A percentile compares a stretch with the other conserved stretches of the same genome.
These are phyloP conservation scores for Quercus wislizeni DNA, from an alignment of 306 rosid species.

Conservation along the genomic window DNA sequence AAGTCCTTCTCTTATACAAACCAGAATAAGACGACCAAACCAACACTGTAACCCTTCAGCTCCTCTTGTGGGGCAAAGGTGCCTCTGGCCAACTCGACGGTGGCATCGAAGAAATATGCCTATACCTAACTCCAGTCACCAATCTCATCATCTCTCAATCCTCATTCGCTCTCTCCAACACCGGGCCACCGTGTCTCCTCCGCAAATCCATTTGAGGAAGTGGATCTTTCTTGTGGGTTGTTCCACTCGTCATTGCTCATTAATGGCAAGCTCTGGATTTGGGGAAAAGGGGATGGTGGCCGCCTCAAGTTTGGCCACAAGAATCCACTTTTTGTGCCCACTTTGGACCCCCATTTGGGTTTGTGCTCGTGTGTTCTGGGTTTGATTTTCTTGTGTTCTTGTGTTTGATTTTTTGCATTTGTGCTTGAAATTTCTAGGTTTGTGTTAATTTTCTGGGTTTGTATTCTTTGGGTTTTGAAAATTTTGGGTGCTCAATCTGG, in stretches of 20 bases:
- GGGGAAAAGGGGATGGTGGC: conserved; percentile 99
- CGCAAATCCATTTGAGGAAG: conserved; percentile 24
- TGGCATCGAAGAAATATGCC: conserved; percentile 76
- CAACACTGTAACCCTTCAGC: conserved; percentile 45
- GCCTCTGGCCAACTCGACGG: conserved; percentile 98
- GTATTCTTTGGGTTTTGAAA: too few species aligned
- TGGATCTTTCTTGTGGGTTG: conserved; percentile 87
- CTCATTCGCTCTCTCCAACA: conserved; percentile 49
- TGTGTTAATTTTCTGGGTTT: too few species aligned
- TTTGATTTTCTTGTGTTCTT: too few species aligned
- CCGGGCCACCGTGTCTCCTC: conserved; percentile 38
- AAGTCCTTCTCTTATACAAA: conserved; percentile 56
- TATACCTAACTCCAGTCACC: conserved; percentile 83
- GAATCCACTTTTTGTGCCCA: conserved; percentile 61
- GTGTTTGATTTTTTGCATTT: too few species aligned
- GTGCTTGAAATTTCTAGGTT: too few species aligned
- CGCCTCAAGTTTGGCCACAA: conserved; percentile 88
- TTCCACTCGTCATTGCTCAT: conserved; percentile 75
- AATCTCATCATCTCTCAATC: conserved; percentile 52
- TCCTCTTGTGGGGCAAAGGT: conserved; percentile 92
- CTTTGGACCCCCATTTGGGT: conserved; percentile 63
- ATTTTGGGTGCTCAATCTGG: too few species aligned
- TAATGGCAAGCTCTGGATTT: conserved; percentile 69
- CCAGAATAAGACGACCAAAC: conserved; percentile 20
- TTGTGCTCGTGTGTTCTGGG: too few species aligned